phyloP scores from a whole-genome alignment of 2,329 filamentous ascomycete genomes.

The Lachnellula subtilissima region DNA sequence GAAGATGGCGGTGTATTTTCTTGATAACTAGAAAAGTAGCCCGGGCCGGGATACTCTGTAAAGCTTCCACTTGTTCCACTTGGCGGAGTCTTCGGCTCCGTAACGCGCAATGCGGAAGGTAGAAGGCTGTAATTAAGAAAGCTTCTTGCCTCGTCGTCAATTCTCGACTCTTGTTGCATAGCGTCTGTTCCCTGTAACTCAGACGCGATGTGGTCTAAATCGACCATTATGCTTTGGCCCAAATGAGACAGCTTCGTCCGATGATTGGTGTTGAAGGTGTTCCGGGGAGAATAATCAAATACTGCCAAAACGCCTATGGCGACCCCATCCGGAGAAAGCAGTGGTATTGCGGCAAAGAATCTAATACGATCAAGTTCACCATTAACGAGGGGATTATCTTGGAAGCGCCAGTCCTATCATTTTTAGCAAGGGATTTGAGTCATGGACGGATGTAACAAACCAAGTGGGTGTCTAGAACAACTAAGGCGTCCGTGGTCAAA shows the following conservation, averaged over 20 bases:
- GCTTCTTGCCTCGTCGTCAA: neutral
- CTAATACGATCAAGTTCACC: conserved; percentile 26
- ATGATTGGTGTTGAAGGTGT: conserved; percentile 22
- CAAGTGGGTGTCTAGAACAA: conserved; percentile 32
- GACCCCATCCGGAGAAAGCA: conserved; percentile 29
- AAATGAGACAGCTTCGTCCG: conserved; percentile 29
- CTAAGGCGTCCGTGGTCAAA: conserved; percentile 30
- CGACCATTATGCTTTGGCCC: conserved; percentile 14
- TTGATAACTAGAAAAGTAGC: neutral
- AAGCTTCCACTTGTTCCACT: neutral
- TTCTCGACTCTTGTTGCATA: neutral
- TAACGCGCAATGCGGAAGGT: neutral
- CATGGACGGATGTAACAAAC: conserved; percentile 18
- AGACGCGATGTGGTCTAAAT: conserved; percentile 5
- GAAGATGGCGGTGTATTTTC: neutral
- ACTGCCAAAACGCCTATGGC: conserved; percentile 32
- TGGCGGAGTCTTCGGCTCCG: neutral
- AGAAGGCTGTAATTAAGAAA: neutral
- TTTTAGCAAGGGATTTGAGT: neutral
- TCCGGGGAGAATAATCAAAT: conserved; percentile 25
- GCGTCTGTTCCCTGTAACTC: neutral
- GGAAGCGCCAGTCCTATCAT: conserved; percentile 35
- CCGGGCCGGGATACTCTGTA: neutral
- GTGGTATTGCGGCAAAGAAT: conserved; percentile 35
- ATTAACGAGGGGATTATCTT: conserved; percentile 29